Conservation (phyloP, 805 yeast species). For the Sugiyamaella valdiviana region DNA sequence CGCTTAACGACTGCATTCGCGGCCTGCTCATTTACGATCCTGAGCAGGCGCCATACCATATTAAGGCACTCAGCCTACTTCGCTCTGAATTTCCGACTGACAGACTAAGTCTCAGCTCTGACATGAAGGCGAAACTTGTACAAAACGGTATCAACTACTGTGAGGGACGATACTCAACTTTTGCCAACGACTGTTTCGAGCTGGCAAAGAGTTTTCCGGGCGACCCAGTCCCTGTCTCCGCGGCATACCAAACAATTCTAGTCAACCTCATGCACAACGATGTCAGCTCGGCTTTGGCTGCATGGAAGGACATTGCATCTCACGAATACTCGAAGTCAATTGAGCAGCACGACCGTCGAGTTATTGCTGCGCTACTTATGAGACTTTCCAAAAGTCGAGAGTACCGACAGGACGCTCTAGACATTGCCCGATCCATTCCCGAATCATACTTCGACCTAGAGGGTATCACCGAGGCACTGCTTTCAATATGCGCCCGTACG, state of each 20-base stretch:
- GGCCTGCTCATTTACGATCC: conserved; percentile 11
- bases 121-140: conserved; percentile 8
- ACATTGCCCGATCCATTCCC: conserved; percentile 14
- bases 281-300: conserved; percentile 2
- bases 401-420: conserved; percentile 9
- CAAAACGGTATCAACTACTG: conserved; percentile 7
- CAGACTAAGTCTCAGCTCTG: conserved; percentile 2
- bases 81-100: conserved; percentile 1
- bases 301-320: conserved; percentile 9
- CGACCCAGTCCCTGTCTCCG: conserved; percentile 9
- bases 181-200: conserved; percentile 13
- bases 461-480: conserved; percentile 21
- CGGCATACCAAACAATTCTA: conserved; percentile 11
- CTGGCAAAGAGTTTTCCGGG: conserved; percentile 8
- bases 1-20: conserved; percentile 5
- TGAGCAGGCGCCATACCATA: neutral
- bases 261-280: conserved; percentile 9
- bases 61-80: conserved; percentile 10
- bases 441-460: conserved; percentile 10
- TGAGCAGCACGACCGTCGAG: neutral
- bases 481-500: conserved; percentile 18
- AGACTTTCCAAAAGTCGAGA: conserved; percentile 16
- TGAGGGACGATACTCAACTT: conserved; percentile 6
- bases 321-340: neutral
- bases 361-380: conserved; percentile 12